Percentiles rank a stretch among this genome's conserved stretches.
Evolutionary conservation across 768 basidiomycete species (phyloP).

Genomic region (Leccinum truebloodii): DNA sequence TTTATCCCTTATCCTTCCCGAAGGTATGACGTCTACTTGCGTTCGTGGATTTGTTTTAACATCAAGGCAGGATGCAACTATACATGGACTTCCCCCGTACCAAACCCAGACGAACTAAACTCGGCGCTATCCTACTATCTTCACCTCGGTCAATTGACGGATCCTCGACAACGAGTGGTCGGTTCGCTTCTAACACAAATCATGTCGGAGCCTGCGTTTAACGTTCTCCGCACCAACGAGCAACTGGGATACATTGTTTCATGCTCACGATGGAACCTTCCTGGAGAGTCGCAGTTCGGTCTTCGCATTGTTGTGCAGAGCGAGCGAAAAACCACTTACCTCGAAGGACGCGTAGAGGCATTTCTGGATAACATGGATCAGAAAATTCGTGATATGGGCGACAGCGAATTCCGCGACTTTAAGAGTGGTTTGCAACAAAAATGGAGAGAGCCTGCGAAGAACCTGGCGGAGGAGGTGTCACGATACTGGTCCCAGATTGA

Average conservation of each 20-base stretch:
- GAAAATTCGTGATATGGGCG: constrained; percentile 65
- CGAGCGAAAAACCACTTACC: constrained; percentile 74
- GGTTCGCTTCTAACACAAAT: constrained; percentile 79
- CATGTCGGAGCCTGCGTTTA: constrained; percentile 88
- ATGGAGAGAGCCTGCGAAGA: constrained; percentile 87
- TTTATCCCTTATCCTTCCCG: constrained; percentile 63
- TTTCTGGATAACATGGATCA: constrained; percentile 78
- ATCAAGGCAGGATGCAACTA: constrained; percentile 61
- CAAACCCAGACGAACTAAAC: constrained; percentile 86
- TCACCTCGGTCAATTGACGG: constrained; percentile 68
- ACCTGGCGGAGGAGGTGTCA: constrained; percentile 77
- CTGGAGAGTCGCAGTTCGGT: constrained; percentile 72
- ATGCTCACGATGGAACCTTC: constrained; percentile 53
- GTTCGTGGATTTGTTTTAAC: constrained; percentile 12
- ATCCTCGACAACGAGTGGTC: constrained; percentile 64
- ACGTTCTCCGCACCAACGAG: constrained; percentile 88
- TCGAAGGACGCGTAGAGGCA: constrained; percentile 86
- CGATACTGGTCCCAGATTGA: constrained; percentile 71
- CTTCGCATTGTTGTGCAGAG: constrained; percentile 87
- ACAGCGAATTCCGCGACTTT: constrained; percentile 77
- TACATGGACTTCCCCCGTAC: constrained; percentile 63
- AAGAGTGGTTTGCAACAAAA: constrained; percentile 74
- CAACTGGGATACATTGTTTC: constrained; percentile 94
- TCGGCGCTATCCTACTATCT: constrained; percentile 85
- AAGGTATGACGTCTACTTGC: constrained; percentile 45